Evolutionary conservation across 257 asterid species (phyloP), one percentile per base, ranked within the genome.

Genomic region (Solanum pinnatisectum): DNA sequence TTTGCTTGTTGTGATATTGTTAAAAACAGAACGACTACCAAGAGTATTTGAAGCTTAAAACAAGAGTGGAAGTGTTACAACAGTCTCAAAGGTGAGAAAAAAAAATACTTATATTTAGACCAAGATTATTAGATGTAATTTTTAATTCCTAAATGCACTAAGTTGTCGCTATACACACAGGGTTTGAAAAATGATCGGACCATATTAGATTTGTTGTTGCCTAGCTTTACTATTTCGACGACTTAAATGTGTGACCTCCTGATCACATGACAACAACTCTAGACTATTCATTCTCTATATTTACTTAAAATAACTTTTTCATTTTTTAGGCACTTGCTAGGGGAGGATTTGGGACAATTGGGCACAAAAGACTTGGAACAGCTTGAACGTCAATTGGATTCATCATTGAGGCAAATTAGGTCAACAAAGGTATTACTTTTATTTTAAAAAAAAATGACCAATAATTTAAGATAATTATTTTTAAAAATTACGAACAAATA

Each of bases 21-120:
- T 8, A 20, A 27, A 85, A 89, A 89, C 91, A 94, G 95, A 87
- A 89, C 86, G 76, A 71, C 36, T 95, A 94, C 89, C 92, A 94
- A 40, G 96, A 94, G 87, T 95, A 93, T 91, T 52, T 93, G 89
- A 90, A 89, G 91, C 96, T 94, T 30, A 95, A 95, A 91, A 92
- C 89, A 87, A 91, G 88, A 82, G 95, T 91, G 89, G 98, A 94
- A 90, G 89, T 36, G 35, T 92, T 93, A 37, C 95, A 94, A 87
- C 94, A 92, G 73, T 92, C 95, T 87, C 98, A 95, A 87, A 95
- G 98, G 98, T 95, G 90, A 83, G 72, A n/a, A n/a, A 32, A 39
- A 39, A 20, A 27, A 56, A 56, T 52, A 56, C 65, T 56, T 56
- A 52, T 52, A 52, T 16, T 6, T 56, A 56, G 65, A 56, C 10